A percentile compares a stretch with the other conserved stretches of the same genome.
Evolutionary conservation across 371 early-diverging fungal genomes (phyloP).

Genomic region (Lichtheimia hyalospora): DNA sequence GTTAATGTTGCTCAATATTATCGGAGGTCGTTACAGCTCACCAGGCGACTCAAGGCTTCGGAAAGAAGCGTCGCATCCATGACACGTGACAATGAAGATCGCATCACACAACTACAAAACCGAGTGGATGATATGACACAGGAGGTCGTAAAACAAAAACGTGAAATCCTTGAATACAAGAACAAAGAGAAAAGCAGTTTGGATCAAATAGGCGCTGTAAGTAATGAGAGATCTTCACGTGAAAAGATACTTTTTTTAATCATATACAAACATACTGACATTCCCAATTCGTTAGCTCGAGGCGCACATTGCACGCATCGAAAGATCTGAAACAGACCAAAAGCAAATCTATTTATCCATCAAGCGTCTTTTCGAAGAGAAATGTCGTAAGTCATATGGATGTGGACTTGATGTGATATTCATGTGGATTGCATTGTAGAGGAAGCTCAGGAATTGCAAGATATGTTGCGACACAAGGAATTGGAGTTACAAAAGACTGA

Average conservation of each 20-base stretch:
- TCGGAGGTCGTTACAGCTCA: slow-evolving; percentile 54
- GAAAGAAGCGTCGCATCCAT: slow-evolving; percentile 49
- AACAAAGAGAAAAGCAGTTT: slow-evolving; percentile 51
- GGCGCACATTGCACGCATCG: slow-evolving; percentile 44
- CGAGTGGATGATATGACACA: slow-evolving; percentile 53
- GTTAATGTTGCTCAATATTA: slow-evolving; percentile 41
- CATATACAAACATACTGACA: too few species aligned
- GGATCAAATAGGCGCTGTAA: slow-evolving; percentile 56
- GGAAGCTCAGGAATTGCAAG: slow-evolving; percentile 52
- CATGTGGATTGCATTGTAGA: slow-evolving; percentile 16
- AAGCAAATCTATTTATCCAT: slow-evolving; percentile 52
- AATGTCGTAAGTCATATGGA: slow-evolving; percentile 39
- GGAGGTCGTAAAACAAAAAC: slow-evolving; percentile 43
- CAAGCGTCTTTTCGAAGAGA: slow-evolving; percentile 46
- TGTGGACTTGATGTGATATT: neutral
- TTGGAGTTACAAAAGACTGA: slow-evolving; percentile 37
- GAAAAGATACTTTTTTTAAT: too few species aligned
- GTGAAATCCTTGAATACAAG: slow-evolving; percentile 54
- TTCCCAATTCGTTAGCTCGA: slow-evolving; percentile 33
- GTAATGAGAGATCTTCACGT: slow-evolving; percentile 1
- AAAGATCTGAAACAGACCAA: slow-evolving; percentile 48
- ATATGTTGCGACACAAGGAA: slow-evolving; percentile 45
- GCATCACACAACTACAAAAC: slow-evolving; percentile 48
- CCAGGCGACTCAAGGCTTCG: slow-evolving; percentile 46
- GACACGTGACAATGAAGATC: slow-evolving; percentile 57